Evolutionary conservation across 768 basidiomycete genomes (phyloP).

Genomic region (Psilocybe cubensis): DNA sequence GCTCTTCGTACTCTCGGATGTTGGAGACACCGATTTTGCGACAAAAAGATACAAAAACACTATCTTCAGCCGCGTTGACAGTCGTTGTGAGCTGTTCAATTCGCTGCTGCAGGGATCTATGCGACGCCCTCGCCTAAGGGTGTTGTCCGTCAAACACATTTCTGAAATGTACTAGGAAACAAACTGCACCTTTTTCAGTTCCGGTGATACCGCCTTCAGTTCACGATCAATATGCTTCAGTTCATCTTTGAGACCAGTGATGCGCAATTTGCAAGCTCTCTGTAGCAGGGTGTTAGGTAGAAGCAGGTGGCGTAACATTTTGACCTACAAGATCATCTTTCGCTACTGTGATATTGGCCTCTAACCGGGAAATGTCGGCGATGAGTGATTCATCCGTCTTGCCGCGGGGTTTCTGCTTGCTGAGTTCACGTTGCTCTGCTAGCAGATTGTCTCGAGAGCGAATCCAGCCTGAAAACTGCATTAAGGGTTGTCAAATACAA

Average conservation of each 20-base stretch:
- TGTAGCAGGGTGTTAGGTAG: slow-evolving; percentile 50
- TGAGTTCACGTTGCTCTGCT: slow-evolving; percentile 80
- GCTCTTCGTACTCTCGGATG: slow-evolving; percentile 94
- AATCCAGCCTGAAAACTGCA: slow-evolving; percentile 35
- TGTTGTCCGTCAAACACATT: background rate
- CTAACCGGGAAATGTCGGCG: slow-evolving; percentile 76
- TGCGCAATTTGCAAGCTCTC: slow-evolving; percentile 76
- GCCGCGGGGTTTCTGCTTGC: slow-evolving; percentile 79
- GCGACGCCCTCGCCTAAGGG: slow-evolving; percentile 55
- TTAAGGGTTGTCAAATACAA: background rate
- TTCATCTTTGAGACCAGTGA: slow-evolving; percentile 83
- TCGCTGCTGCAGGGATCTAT: slow-evolving; percentile 54
- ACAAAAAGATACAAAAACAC: slow-evolving; percentile 80
- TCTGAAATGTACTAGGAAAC: background rate
- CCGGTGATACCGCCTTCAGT: slow-evolving; percentile 65
- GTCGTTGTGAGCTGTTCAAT: slow-evolving; percentile 56
- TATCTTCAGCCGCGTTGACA: slow-evolving; percentile 81
- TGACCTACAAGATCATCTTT: slow-evolving; percentile 81
- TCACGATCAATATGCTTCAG: slow-evolving; percentile 79
- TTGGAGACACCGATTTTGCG: slow-evolving; percentile 72
- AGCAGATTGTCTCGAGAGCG: slow-evolving; percentile 74
- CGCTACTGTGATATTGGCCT: slow-evolving; percentile 73
- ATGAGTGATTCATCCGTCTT: slow-evolving; percentile 83
- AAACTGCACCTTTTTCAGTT: slow-evolving; percentile 64
- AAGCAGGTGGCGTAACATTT: background rate